These are phyloP conservation scores for Coprinopsis cinerea DNA, from an alignment of 768 basidiomycete species.

Conservation along the genomic window DNA sequence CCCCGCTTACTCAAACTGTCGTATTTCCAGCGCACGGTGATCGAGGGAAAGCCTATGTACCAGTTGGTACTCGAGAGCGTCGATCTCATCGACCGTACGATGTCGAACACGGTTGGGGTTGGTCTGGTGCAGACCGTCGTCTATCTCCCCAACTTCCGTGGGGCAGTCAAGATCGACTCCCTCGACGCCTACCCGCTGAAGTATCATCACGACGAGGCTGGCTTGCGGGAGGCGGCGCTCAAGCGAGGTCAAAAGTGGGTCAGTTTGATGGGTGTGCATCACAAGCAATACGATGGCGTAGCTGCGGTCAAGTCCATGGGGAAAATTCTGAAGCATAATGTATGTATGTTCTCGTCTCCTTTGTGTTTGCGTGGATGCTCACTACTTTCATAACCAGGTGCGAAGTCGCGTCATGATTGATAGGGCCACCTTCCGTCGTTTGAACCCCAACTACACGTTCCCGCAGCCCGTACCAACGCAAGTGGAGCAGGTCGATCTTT, in stretches of 20 bases:
- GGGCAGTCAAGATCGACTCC: constrained; percentile 43
- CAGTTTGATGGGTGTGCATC: constrained; percentile 46
- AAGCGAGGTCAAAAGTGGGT: constrained; percentile 55
- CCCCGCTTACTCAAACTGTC: constrained; percentile 44
- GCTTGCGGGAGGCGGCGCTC: constrained; percentile 33
- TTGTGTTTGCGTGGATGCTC: constrained; percentile 1
- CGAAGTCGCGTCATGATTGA: constrained; percentile 59
- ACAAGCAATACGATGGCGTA: constrained; percentile 51
- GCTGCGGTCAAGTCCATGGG: constrained; percentile 33
- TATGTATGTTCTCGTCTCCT: constrained; percentile 20
- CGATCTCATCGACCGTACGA: constrained; percentile 40
- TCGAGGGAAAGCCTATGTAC: constrained; percentile 34
- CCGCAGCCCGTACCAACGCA: constrained; percentile 30
- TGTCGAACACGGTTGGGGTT: constrained; percentile 30
- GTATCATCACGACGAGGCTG: constrained; percentile 41
- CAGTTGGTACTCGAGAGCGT: constrained; percentile 45
- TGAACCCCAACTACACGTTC: constrained; percentile 46
- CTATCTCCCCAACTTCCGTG: constrained; percentile 37
- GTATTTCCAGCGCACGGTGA: constrained; percentile 29
- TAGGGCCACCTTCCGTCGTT: constrained; percentile 45
- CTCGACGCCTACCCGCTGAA: constrained; percentile 49
- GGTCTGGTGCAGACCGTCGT: constrained; percentile 37
- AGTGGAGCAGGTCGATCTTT: constrained; percentile 1
- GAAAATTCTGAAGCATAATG: constrained; percentile 44
- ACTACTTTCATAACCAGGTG: constrained; percentile 27